Base-by-base conservation (phyloP, 768 basidiomycete genomes). In the Multifurca ochricompacta region DNA sequence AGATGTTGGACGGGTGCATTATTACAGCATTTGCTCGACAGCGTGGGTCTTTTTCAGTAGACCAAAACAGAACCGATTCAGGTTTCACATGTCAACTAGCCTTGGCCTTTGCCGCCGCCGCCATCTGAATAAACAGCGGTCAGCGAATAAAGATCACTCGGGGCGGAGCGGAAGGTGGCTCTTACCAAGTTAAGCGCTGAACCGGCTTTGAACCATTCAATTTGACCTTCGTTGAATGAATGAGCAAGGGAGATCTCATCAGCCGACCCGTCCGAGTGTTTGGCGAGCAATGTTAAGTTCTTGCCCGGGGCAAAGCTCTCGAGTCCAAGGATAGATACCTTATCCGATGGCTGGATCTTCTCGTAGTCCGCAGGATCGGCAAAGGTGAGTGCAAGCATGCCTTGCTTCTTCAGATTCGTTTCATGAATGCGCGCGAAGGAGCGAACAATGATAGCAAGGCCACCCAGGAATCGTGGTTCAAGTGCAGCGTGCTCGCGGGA, bases 391-490 rank as follows among this genome's bases (percentile, higher is more conserved):
- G 93, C 93, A 59, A 97, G 89, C 91, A 95, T 93, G 64, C 93
- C 93, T 76, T 97, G 94, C 82, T 97, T 97, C 87, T 98, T 98
- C 82, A 93, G 74, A 78, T 94, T 93, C 67, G 91, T 91, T 76
- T 90, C 93, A 73, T 95, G 94, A 73, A 97, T 97, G 72, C 94
- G 91, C 49, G 94, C 94, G 71, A 97, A 98, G 31, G 90, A 93
- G 69, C 92, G 83, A 68, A 87, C 87, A 71, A 99, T 94, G 76
- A 97, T 89, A 27, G 95, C 95, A 53, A 92, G 78, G 59, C 94
- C 95, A 58, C 92, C 93, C 55, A 96, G 86, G 81, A 81, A 96
- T 47, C 93, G 85, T 23, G 93, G 93, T 72, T 95, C 93, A 51
- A 96, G 86, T 23, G 93, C 93, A 61, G 95, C 95, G 72, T 96